Conservation (phyloP, 257 asterid genomes). For the Forsythia viridissima region DNA sequence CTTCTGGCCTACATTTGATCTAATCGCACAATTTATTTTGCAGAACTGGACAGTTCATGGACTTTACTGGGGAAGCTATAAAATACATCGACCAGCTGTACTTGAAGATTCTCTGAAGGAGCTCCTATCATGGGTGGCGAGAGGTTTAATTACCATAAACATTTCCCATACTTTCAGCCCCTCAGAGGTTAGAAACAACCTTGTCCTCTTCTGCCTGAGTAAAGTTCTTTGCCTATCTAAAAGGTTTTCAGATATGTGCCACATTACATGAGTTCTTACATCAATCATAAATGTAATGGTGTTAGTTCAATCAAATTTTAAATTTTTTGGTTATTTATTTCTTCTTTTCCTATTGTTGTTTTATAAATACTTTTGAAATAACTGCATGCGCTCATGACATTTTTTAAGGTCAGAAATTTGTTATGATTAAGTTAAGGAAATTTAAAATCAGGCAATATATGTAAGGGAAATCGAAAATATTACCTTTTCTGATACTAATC, state of each 20-base stretch:
- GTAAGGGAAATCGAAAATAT: background rate
- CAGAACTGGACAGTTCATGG: slow-evolving; percentile 99
- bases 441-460: background rate
- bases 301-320: no score
- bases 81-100: slow-evolving; percentile 58
- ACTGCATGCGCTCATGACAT: no score
- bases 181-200: slow-evolving; percentile 59
- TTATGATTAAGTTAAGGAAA: background rate
- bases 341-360: no score
- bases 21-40: background rate
- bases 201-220: background rate
- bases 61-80: slow-evolving; percentile 93
- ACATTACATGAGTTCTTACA: background rate
- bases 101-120: slow-evolving; percentile 81
- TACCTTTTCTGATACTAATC: no score
- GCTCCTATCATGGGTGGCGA: slow-evolving; percentile 79
- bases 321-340: no score
- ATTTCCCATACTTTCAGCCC: slow-evolving; percentile 71
- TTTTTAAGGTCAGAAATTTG: background rate
- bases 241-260: background rate
- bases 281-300: background rate
- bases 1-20: background rate
- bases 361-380: no score
- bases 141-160: slow-evolving; percentile 66
- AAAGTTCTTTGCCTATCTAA: background rate